Evolutionary conservation across 306 rosid genomes (phyloP), one percentile per base, ranked within the genome.

Genomic region (Cicer pinnatifidum): DNA sequence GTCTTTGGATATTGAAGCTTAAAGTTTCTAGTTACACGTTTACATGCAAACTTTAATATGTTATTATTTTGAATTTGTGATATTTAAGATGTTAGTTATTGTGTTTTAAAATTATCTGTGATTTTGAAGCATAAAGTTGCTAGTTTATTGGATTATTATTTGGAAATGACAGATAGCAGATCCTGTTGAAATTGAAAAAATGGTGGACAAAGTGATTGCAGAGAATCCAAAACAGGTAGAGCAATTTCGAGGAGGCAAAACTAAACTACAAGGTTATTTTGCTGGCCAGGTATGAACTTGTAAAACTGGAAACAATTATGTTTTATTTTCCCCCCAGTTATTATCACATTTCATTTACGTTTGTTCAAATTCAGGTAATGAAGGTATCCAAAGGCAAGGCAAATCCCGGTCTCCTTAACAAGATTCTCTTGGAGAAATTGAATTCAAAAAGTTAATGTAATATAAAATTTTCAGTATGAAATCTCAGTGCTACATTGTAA

Each of bases 311-410:
- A 81, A 56, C 56, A 13, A 23, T 33, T 54, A 35, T 77, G 9
- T 11, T 61, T 4, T n/a, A 15, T 1, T 10, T 35, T 39, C 0
- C n/a, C 3, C 12, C 37, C 38, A 17, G 19, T 33, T 57, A 6
- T 76, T 50, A 51, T 61, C 64, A 8, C 54, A 5, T 79, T 16
- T 69, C 12, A 43, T 76, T 12, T 35, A 35, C 7, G 1, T 40
- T 52, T 80, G 51, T 56, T 63, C 45, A 57, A 54, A 6, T 76
- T 78, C 84, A 93, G 97, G 79, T 87, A 23, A 94, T 91, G 99
- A 94, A 94, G 79, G 81, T 65, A 69, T 94, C 99, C 19, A 94
- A 91, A 86, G 99, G 97, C 62, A 94, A 94, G 84, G 96, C 99
- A 82, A 94, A 89, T 78, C 97, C 99, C 0, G 87, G 88, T 74